These are phyloP conservation scores for Mortierella sp. DNA, from an alignment of 371 early-diverging fungal species.

Conservation along the genomic window DNA sequence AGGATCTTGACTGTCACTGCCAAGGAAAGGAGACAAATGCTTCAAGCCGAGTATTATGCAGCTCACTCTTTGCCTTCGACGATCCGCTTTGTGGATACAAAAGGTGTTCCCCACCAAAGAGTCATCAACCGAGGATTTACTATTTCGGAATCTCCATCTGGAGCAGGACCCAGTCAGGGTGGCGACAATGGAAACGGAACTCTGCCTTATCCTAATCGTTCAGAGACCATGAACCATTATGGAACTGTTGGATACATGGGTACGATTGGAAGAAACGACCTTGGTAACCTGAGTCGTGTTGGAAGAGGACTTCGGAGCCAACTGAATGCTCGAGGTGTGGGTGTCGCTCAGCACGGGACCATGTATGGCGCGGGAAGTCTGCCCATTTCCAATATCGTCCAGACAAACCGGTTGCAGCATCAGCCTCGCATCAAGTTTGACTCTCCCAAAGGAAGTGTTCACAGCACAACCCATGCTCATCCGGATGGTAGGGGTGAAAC, in stretches of 20 bases:
- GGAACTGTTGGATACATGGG: constrained; percentile 33
- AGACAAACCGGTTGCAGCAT: constrained; percentile 23
- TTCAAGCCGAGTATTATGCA: constrained; percentile 33
- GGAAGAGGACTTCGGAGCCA: constrained; percentile 2
- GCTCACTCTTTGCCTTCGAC: constrained; percentile 28
- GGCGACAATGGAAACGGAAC: not conserved
- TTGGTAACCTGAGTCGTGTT: not conserved
- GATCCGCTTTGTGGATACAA: constrained; percentile 36
- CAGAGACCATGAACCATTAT: constrained; percentile 1
- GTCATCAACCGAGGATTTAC: constrained; percentile 9
- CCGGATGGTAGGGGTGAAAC: not conserved
- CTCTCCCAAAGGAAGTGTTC: constrained; percentile 18
- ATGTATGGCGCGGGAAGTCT: constrained; percentile 24
- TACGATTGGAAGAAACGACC: constrained; percentile 16
- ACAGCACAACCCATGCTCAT: constrained; percentile 4
- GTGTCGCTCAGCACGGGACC: constrained; percentile 12
- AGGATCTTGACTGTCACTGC: constrained; percentile 24
- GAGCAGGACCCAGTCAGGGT: constrained; percentile 1
- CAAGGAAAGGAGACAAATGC: constrained; percentile 32
- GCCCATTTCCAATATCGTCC: not conserved
- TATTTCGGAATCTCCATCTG: not conserved
- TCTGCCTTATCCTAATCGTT: not conserved
- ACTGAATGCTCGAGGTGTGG: constrained; percentile 10
- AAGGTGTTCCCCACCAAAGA: constrained; percentile 29
- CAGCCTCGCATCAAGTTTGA: constrained; percentile 34